Conservation (phyloP, 1,139 yeast genomes). For the Hyphopichia pseudoburtonii region DNA sequence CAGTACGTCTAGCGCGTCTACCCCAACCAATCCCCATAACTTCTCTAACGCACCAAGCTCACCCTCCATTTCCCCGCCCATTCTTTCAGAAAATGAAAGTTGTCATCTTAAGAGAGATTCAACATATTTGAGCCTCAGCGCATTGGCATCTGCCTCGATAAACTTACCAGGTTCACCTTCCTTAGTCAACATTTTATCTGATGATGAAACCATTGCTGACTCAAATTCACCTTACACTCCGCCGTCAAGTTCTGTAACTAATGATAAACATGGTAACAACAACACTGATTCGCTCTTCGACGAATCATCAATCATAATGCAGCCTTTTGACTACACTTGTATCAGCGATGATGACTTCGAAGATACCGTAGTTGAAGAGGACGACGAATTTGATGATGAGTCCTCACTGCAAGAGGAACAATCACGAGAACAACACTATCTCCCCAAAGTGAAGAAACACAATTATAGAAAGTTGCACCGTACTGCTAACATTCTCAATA, state of each 20-base stretch:
- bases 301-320: slow-evolving; percentile 6
- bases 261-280: not conserved
- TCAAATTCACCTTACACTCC: slow-evolving; percentile 7
- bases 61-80: slow-evolving; percentile 3
- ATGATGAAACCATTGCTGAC: slow-evolving; percentile 6
- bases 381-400: slow-evolving; percentile 9
- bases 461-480: slow-evolving; percentile 17
- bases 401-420: not conserved
- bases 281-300: slow-evolving; percentile 21
- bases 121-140: slow-evolving; percentile 1
- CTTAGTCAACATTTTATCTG: slow-evolving; percentile 2
- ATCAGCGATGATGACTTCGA: slow-evolving; percentile 4
- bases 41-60: slow-evolving; percentile 5
- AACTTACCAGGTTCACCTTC: slow-evolving; percentile 2
- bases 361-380: slow-evolving; percentile 4
- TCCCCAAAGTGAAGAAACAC: not conserved
- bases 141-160: not conserved
- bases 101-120: not conserved
- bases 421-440: not conserved
- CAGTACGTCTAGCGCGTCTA: not conserved
- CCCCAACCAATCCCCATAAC: slow-evolving; percentile 7
- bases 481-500: slow-evolving; percentile 22
- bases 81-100: slow-evolving; percentile 12
- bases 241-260: not conserved
- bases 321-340: slow-evolving; percentile 3